Conservation (phyloP, 179 eudicot genomes). For the Beta macrorhiza region DNA sequence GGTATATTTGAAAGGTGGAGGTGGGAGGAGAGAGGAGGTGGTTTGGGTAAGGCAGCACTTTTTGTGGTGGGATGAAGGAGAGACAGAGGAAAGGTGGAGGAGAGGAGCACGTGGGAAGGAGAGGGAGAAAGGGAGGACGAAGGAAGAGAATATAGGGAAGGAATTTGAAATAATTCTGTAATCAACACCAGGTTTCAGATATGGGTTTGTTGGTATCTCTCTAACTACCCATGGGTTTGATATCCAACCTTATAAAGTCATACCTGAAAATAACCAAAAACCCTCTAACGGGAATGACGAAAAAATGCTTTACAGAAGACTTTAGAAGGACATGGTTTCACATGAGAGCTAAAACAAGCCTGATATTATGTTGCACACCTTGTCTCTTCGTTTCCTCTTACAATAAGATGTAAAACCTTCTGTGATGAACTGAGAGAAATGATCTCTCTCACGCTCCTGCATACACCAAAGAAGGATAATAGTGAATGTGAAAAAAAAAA, state of each 20-base stretch:
- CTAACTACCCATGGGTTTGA: not conserved
- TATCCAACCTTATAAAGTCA: no score
- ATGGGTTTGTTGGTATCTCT: not conserved
- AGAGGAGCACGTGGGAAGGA: not conserved
- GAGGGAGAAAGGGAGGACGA: not conserved
- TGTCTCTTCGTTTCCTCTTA: slow-evolving; percentile 91
- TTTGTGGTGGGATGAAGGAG: not conserved
- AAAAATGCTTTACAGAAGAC: not conserved
- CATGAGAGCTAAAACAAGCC: not conserved
- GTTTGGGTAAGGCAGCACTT: no score
- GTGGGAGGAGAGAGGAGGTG: not conserved
- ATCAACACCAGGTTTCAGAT: not conserved
- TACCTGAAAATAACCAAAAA: not conserved
- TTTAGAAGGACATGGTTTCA: not conserved
- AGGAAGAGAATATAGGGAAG: no score
- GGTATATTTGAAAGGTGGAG: not conserved
- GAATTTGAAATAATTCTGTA: no score
- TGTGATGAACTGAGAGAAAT: slow-evolving; percentile 90
- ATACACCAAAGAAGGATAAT: slow-evolving; percentile 16
- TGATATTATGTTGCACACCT: slow-evolving; percentile 43
- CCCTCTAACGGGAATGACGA: not conserved
- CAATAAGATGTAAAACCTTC: slow-evolving; percentile 97
- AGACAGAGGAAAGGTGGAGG: not conserved
- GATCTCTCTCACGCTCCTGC: slow-evolving; percentile 96
- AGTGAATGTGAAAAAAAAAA: not conserved